Base-by-base conservation (phyloP, 2,329 filamentous ascomycete genomes). In the Fusarium odoratissimum region DNA sequence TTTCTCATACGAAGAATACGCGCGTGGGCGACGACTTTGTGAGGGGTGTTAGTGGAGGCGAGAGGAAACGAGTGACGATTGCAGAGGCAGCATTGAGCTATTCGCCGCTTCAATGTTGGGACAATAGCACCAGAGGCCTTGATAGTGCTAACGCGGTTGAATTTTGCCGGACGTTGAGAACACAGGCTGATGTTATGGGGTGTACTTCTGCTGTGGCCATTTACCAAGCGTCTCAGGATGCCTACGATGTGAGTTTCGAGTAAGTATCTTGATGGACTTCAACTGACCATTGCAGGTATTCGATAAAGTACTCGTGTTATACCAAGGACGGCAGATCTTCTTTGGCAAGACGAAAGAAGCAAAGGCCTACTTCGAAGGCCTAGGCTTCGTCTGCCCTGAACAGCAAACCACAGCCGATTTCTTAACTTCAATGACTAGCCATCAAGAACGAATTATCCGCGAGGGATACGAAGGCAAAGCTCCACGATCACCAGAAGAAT, bases 1-100 rank as follows among this genome's bases (percentile, higher is more conserved):
- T 93, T 73, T 86, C 86, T 19, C 91, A 93, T 78, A 93, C 91
- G 0, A 80, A 90, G 79, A 90, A 93, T 81, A 93, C 91, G 4
- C 84, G 86, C 19, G 90, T 93, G n/a, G 91, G 91, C 38, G 92
- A 93, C 79, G 91, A 93, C 79, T 93, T 89, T 77, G 83, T 93
- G 28, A 89, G 91, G 16, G 77, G 77, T 30, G 86, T 89, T 0
- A 85, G 83, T 59, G 87, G 87, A 71, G 88, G 88, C 58, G 87
- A 90, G 79, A 80, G 85, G 31, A 83, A 82, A 72, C 77, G 84
- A 8, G 85, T 82, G 25, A 82, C 78, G 2, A 82, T 82, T 48
- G 77, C 81, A 2, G 80, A 82, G 56, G 80, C 80, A 17, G 73
- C 77, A 13, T 60, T 82, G 33, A 75, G 78, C 19, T 76, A 77